Base-by-base conservation (phyloP, 1,139 yeast genomes). In the Yamadazyma oceani region DNA sequence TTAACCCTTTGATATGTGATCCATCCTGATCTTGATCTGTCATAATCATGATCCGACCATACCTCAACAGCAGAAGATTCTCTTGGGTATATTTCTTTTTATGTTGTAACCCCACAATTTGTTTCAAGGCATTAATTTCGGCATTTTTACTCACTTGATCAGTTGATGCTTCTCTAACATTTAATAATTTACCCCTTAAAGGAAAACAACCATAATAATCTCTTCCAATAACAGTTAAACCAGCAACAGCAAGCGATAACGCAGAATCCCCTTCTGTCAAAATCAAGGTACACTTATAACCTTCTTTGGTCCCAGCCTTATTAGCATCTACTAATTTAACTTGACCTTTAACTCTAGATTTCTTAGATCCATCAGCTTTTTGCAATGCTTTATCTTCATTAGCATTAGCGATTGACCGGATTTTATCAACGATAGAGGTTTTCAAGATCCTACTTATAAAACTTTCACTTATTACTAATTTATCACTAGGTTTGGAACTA, bases 21-120 rank as follows among this genome's bases (percentile, higher is more conserved):
- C 99, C 99, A 74, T 94, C 99, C 54, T 90, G 96, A 86, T 94
- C 99, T 65, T 94, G 99, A 85, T 94, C 99, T 4, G 99, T 89
- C 98, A 94, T 94, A 56, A 94, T 89, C 97, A 94, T 92, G 36
- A 94, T 78, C 60, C 89, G 96, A 19, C 99, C 98, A 57, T 94
- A 94, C 57, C 99, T 80, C 45, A 94, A 69, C 9, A 83, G 81
- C 41, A 77, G 78, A 8, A 86, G 73, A 50, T 81, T 85, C 26
- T 81, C 82, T 0, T 60, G 48, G 13, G 62, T 65, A 58, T 94
- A 94, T 29, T 71, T 74, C 64, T 89, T 90, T 52, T 86, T 88
- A 62, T 94, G 98, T 60, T 90, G 97, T 40, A 94, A 69, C 17
- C 99, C 99, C 69, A 94, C 85, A 52, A 94, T 94, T 59, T 90